Conservation (phyloP, 2,329 filamentous ascomycete species). For the Talaromyces piceae region DNA sequence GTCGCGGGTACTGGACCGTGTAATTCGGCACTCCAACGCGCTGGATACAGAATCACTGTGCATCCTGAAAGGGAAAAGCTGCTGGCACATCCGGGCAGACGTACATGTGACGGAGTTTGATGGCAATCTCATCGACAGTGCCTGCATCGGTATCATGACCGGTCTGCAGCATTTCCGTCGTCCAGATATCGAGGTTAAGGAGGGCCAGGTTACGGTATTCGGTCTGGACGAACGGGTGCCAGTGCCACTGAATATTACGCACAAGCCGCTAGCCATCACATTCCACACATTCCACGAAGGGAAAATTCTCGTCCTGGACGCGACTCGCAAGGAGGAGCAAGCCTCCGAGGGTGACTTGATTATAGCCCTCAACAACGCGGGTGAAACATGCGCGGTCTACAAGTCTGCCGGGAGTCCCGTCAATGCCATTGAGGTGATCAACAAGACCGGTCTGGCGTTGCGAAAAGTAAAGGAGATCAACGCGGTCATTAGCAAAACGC, state of each 20-base stretch:
- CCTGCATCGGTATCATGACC: conserved; percentile 79
- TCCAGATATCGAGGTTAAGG: conserved; percentile 80
- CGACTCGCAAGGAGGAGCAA: conserved; percentile 44
- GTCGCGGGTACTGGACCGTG: conserved; percentile 85
- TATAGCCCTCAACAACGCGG: conserved; percentile 79
- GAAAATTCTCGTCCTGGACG: conserved; percentile 37
- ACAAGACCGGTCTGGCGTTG: conserved; percentile 67
- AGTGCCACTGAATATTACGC: conserved; percentile 80
- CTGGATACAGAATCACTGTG: conserved; percentile 95
- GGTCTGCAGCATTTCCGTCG: conserved; percentile 85
- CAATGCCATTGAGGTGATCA: conserved; percentile 69
- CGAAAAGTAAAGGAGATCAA: conserved; percentile 75
- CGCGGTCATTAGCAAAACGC: conserved; percentile 60
- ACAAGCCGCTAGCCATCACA: conserved; percentile 84
- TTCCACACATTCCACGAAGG: conserved; percentile 67
- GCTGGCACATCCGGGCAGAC: conserved; percentile 85
- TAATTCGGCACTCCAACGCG: conserved; percentile 81
- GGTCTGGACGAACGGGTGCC: conserved; percentile 79
- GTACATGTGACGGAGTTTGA: conserved; percentile 88
- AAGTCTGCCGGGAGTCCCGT: conserved; percentile 81
- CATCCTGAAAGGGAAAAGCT: conserved; percentile 81
- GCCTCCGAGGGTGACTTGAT: conserved; percentile 60
- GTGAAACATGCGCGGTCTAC: conserved; percentile 83
- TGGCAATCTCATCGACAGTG: conserved; percentile 78
- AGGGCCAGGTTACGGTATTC: conserved; percentile 77